Percentiles rank a stretch among this genome's conserved stretches.
Conservation (phyloP, 2,329 filamentous ascomycete species). For the Colletotrichum nymphaeae region DNA sequence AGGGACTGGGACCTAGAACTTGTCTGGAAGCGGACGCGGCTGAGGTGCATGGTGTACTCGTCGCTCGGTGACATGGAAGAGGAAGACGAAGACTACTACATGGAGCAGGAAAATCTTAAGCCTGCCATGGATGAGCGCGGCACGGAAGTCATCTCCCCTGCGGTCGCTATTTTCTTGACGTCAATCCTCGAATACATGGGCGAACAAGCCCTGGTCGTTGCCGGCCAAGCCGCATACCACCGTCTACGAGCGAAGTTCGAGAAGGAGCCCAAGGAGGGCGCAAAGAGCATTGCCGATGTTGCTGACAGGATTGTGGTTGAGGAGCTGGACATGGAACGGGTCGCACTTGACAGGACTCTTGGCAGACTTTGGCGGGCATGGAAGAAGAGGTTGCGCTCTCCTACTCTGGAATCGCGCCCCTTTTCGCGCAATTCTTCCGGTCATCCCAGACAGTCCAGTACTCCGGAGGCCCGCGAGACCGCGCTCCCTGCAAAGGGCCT, state of each 20-base stretch:
- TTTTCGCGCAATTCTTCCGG: slow-evolving; percentile 60
- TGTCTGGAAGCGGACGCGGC: slow-evolving; percentile 91
- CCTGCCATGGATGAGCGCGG: slow-evolving; percentile 66
- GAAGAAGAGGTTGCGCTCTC: slow-evolving; percentile 84
- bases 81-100: slow-evolving; percentile 92
- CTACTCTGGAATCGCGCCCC: slow-evolving; percentile 59
- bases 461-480: slow-evolving; percentile 49
- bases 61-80: slow-evolving; percentile 97
- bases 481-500: slow-evolving; percentile 47
- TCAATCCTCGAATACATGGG: slow-evolving; percentile 95
- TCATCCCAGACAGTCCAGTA: slow-evolving; percentile 52
- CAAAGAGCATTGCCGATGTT: slow-evolving; percentile 57
- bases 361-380: slow-evolving; percentile 94
- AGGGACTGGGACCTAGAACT: slow-evolving; percentile 89
- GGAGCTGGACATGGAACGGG: slow-evolving; percentile 91
- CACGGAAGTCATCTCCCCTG: slow-evolving; percentile 82
- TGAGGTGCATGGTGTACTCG: slow-evolving; percentile 98
- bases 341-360: slow-evolving; percentile 88
- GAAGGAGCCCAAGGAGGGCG: slow-evolving; percentile 67
- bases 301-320: slow-evolving; percentile 83
- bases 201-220: slow-evolving; percentile 89
- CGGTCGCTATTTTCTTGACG: slow-evolving; percentile 94
- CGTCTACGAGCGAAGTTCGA: slow-evolving; percentile 70
- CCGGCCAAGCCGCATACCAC: slow-evolving; percentile 84
- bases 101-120: slow-evolving; percentile 81